Evolutionary conservation across 2,329 filamentous ascomycete species (phyloP), one percentile per base, ranked within the genome.

Genomic region (Penicillium glabrum): DNA sequence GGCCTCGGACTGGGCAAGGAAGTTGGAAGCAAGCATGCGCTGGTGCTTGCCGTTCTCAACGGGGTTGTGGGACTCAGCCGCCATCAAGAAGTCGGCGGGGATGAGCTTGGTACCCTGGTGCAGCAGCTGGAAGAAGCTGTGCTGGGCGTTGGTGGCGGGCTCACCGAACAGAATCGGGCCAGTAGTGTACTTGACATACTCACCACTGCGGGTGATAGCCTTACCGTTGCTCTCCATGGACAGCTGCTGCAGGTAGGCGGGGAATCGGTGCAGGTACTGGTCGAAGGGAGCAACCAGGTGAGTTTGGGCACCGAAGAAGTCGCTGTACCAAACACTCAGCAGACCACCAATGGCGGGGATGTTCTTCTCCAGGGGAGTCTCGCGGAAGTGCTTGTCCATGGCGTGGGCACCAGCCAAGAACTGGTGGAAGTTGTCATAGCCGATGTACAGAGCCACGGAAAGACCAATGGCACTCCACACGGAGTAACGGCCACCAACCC

Each of bases 211-310:
- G 61, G 93, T 96, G 72, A 98, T 92, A 60, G 90, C 91, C 84
- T 99, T 99, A 74, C 95, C 95, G 78, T 99, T 99, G 60, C 93
- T 98, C 83, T 99, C 95, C 95, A 99, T 99, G 60, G 93, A 98
- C 58, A 99, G 84, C 80, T 99, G 95, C 81, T 99, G 95, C 54
- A 99, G 89, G 82, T 99, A 99, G 68, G 95, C 95, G 37, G 95
- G 93, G 88, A 99, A 98, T 67, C 95, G 91, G 85, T 97, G 92
- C 65, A 99, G 88, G 81, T 99, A 99, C 80, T 99, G 95, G 80
- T 99, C 95, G 77, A 98, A 99, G 56, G 95, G 95, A 75, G 95
- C 91, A 64, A 99, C 93, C 52, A 99, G 85, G 79, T 98, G 95
- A 60, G 95, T 98, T 81, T 99, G 95, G 51, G 95, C 92, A 75